These are phyloP conservation scores for Saturnispora serradocipensis DNA, from an alignment of 805 yeast genomes.

Conservation along the genomic window DNA sequence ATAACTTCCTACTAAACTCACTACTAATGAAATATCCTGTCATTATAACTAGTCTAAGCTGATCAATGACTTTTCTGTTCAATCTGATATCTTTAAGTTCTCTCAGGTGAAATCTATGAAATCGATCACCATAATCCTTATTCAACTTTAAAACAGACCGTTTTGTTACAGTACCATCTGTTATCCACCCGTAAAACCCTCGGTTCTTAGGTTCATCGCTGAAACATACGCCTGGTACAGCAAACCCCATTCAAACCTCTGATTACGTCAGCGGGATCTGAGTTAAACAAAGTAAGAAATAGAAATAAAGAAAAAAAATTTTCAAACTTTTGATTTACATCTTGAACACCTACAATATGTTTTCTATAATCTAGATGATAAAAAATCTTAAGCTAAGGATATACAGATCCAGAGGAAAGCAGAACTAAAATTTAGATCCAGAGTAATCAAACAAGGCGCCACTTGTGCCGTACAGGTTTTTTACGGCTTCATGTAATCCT, in stretches of 20 bases:
- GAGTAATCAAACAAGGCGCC: slow-evolving; percentile 11
- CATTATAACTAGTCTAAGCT: background rate
- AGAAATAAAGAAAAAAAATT: background rate
- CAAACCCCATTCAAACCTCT: slow-evolving; percentile 3
- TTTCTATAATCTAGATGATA: background rate
- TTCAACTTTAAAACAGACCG: background rate
- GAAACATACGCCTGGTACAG: slow-evolving; percentile 5
- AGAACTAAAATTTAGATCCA: slow-evolving; percentile 6
- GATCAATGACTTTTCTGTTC: background rate
- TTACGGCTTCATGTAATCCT: background rate
- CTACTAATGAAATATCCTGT: background rate
- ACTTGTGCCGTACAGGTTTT: slow-evolving; percentile 5
- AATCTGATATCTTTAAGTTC: slow-evolving; percentile 5
- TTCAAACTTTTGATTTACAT: background rate
- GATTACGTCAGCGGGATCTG: background rate
- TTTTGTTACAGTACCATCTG: background rate
- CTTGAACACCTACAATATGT: background rate
- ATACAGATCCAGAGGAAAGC: background rate
- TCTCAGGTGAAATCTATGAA: background rate
- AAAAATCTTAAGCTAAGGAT: background rate
- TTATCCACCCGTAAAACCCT: slow-evolving; percentile 3
- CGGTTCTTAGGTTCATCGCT: background rate
- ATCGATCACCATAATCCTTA: background rate
- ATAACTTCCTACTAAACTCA: background rate
- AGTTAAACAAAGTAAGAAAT: background rate